phyloP scores from a whole-genome alignment of 768 basidiomycete species.

The Termitomyces bulborhizus region DNA sequence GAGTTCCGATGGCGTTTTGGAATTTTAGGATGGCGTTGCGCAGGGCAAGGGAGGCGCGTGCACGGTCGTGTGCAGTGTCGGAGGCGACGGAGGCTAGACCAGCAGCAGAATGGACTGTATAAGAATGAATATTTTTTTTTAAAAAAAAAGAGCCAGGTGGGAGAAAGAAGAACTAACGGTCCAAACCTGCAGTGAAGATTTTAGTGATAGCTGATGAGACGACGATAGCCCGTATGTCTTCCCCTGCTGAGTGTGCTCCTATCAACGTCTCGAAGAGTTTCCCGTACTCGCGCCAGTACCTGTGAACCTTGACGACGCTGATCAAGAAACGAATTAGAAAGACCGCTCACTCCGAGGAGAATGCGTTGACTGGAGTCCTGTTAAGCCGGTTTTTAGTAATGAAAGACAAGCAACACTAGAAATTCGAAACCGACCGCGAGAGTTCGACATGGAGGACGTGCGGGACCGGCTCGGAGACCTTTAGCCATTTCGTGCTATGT shows the following conservation, averaged over 20 bases:
- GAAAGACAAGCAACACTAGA: not conserved
- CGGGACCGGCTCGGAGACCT: slow-evolving; percentile 39
- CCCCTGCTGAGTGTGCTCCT: slow-evolving; percentile 25
- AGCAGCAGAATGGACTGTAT: slow-evolving; percentile 27
- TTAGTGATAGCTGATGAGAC: slow-evolving; percentile 66
- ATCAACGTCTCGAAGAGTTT: slow-evolving; percentile 51
- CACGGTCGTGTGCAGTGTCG: slow-evolving; percentile 35
- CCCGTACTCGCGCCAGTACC: slow-evolving; percentile 72
- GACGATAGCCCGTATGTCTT: slow-evolving; percentile 65
- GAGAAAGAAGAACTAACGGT: slow-evolving; percentile 41
- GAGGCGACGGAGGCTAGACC: slow-evolving; percentile 17
- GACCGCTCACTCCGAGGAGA: slow-evolving; percentile 38
- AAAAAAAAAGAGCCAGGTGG: not conserved
- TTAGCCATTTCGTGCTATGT: slow-evolving; percentile 31
- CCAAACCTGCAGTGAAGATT: slow-evolving; percentile 79
- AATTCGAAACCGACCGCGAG: slow-evolving; percentile 26
- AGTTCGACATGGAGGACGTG: slow-evolving; percentile 43
- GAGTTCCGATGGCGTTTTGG: slow-evolving; percentile 64
- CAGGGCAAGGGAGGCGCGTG: slow-evolving; percentile 43
- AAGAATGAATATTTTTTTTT: not conserved
- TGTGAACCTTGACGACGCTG: slow-evolving; percentile 18
- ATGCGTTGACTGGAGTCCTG: slow-evolving; percentile 66
- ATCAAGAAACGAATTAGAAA: not conserved
- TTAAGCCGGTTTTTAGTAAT: not conserved
- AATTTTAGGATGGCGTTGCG: slow-evolving; percentile 48